Percentiles rank a stretch among this genome's conserved stretches.
Evolutionary conservation across 2,329 filamentous ascomycete species (phyloP).

Genomic region (Sarocladiaceae sp.): DNA sequence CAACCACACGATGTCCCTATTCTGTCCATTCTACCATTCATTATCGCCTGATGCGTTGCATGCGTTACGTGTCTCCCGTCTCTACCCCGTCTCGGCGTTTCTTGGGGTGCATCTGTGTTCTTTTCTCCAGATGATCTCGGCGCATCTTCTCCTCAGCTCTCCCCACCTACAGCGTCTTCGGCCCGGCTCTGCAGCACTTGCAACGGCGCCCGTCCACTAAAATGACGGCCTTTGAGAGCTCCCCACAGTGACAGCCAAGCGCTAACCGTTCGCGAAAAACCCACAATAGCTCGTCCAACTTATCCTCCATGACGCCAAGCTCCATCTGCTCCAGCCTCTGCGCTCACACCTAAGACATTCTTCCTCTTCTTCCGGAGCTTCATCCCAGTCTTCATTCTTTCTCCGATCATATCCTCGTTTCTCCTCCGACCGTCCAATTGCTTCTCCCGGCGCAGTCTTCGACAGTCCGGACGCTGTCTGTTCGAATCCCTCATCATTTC

Average conservation of each 20-base stretch:
- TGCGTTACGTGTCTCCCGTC: not conserved
- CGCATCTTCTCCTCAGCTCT: not conserved
- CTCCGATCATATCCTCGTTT: conserved; percentile 13
- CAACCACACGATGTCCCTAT: not conserved
- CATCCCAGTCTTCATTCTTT: conserved; percentile 15
- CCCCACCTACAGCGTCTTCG: conserved; percentile 7
- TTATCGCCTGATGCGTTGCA: not conserved
- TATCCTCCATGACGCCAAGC: conserved; percentile 45
- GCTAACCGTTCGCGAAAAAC: conserved; percentile 11
- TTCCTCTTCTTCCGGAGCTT: conserved; percentile 18
- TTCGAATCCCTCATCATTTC: conserved; percentile 50
- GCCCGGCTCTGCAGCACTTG: conserved; percentile 3
- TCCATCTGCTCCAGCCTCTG: conserved; percentile 25
- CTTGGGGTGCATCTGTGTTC: not conserved
- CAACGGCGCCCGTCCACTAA: not conserved
- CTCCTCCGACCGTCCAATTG: conserved; percentile 18
- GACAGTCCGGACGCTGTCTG: conserved; percentile 43
- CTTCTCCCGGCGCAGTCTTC: conserved; percentile 26
- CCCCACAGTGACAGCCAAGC: conserved; percentile 10
- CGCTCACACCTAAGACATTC: conserved; percentile 9
- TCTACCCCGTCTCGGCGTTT: not conserved
- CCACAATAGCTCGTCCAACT: conserved; percentile 44
- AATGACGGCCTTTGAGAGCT: conserved; percentile 8
- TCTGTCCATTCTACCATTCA: not conserved
- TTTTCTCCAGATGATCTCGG: conserved; percentile 2